Conservation (phyloP, 1,284 basidiomycete species). For the Malassezia arunalokei region DNA sequence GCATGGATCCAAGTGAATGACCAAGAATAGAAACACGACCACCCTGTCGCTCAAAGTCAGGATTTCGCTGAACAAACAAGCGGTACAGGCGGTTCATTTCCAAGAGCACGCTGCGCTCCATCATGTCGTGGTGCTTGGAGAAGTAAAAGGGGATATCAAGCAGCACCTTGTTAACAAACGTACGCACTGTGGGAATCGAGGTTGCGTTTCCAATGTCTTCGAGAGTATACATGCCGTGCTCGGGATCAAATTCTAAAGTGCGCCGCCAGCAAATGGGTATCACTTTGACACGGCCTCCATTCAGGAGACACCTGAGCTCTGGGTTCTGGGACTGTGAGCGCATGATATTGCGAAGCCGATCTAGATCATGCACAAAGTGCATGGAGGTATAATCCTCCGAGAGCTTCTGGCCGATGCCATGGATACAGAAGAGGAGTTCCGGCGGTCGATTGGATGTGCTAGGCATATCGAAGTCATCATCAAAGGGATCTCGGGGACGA, state of each 20-base stretch:
- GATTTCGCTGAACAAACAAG: constrained; percentile 52
- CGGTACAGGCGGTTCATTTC: constrained; percentile 49
- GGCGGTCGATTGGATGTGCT: constrained; percentile 2
- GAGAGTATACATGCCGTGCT: constrained; percentile 48
- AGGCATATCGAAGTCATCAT: constrained; percentile 2
- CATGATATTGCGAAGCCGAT: constrained; percentile 23
- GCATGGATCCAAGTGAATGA: constrained; percentile 51
- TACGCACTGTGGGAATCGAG: constrained; percentile 29
- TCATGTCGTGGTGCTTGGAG: constrained; percentile 50
- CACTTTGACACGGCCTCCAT: constrained; percentile 49
- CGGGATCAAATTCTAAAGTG: constrained; percentile 47
- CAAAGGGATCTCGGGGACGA: background rate
- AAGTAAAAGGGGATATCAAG: constrained; percentile 50
- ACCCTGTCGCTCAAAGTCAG: constrained; percentile 45
- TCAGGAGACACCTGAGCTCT: constrained; percentile 19
- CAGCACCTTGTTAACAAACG: constrained; percentile 43
- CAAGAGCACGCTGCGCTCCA: constrained; percentile 48
- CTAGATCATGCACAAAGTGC: constrained; percentile 38
- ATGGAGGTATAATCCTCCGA: constrained; percentile 26
- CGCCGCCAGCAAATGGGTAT: constrained; percentile 54
- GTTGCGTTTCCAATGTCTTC: constrained; percentile 41
- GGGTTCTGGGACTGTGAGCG: constrained; percentile 27
- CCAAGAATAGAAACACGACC: constrained; percentile 49
- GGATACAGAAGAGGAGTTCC: constrained; percentile 23
- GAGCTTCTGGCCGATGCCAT: constrained; percentile 40